A percentile compares a stretch with the other conserved stretches of the same genome.
These are phyloP conservation scores for Aspergillus bridgeri DNA, from an alignment of 495 filamentous ascomycete species.

Conservation along the genomic window DNA sequence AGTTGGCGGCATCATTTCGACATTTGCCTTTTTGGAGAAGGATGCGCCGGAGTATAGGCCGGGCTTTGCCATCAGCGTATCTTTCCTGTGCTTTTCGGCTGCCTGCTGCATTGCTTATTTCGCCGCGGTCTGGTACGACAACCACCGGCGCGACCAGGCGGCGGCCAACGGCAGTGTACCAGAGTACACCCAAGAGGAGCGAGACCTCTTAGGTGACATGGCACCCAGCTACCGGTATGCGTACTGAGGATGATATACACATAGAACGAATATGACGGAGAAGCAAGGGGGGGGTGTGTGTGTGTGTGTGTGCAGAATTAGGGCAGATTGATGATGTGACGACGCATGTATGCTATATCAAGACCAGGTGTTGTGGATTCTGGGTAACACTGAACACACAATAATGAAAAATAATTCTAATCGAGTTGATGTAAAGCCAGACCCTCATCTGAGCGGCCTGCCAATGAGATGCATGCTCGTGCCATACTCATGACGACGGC, in stretches of 20 bases:
- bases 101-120: constrained; percentile 60
- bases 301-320: neutral
- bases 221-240: constrained; percentile 41
- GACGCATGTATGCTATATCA: neutral
- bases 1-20: constrained; percentile 82
- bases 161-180: constrained; percentile 19
- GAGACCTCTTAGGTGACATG: constrained; percentile 37
- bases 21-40: constrained; percentile 70
- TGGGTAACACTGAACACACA: neutral
- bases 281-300: too few relatives aligned
- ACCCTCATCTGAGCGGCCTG: too few relatives aligned
- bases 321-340: neutral
- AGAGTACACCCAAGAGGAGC: constrained; percentile 23
- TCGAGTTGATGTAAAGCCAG: too few relatives aligned
- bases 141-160: constrained; percentile 54
- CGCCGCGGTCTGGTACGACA: constrained; percentile 56
- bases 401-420: neutral
- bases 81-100: constrained; percentile 66
- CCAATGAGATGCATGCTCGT: neutral
- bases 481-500: neutral
- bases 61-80: constrained; percentile 77
- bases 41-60: constrained; percentile 64
- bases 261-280: neutral
- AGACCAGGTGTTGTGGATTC: neutral
- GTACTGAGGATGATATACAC: constrained; percentile 4